Percentiles rank a stretch among this genome's conserved stretches.
Conservation (phyloP, 148 eudicot species). For the Vaccinium corymbosum region DNA sequence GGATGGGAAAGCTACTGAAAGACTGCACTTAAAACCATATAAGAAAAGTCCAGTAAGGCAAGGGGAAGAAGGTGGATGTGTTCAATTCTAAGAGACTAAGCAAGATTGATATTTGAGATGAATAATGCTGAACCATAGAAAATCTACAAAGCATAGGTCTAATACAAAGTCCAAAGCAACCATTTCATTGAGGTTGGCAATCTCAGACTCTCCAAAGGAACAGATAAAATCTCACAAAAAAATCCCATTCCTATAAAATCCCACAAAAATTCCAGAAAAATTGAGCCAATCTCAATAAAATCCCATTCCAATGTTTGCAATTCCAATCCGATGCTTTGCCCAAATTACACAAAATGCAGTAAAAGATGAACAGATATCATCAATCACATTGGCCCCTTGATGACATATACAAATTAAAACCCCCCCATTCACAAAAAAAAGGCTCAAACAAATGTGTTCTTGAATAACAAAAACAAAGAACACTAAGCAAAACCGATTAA, state of each 20-base stretch:
- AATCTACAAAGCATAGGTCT: neutral
- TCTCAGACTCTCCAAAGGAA: neutral
- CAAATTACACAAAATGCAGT: neutral
- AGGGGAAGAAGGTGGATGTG: neutral
- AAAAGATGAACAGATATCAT: conserved; percentile 16
- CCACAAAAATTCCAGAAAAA: neutral
- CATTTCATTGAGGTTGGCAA: neutral
- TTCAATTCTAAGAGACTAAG: neutral
- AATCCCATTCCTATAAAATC: too few relatives aligned
- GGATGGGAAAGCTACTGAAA: neutral
- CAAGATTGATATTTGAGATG: neutral
- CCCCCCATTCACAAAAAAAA: neutral
- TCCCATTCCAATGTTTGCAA: neutral
- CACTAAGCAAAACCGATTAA: neutral
- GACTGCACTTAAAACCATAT: neutral
- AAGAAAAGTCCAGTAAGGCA: neutral
- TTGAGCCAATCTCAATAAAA: neutral
- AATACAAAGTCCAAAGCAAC: neutral
- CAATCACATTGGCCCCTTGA: neutral
- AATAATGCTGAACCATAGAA: neutral
- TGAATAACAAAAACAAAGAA: neutral
- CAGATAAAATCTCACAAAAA: too few relatives aligned
- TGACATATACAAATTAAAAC: neutral
- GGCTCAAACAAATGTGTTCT: neutral
- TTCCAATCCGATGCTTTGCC: neutral